phyloP scores from a whole-genome alignment of 202 grass and related monocot species.

The Digitaria exilis region DNA sequence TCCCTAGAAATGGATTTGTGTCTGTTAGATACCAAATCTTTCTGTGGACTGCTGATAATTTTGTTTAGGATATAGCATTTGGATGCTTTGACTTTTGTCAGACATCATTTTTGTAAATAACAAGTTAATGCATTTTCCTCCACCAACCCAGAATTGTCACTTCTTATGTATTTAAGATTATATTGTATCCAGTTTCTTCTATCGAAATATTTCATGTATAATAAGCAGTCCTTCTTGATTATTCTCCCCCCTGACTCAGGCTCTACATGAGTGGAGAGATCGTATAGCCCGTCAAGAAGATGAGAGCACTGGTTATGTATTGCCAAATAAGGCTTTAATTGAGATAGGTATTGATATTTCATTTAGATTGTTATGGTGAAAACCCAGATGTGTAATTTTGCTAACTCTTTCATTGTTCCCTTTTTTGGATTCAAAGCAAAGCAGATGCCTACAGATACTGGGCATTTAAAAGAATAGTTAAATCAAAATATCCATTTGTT shows the following conservation, averaged over 20 bases:
- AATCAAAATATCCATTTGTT: slow-evolving; percentile 78
- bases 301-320: slow-evolving; percentile 97
- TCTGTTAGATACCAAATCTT: slow-evolving; percentile 17
- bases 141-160: no score
- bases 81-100: neutral
- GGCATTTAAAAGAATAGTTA: slow-evolving; percentile 69
- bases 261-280: slow-evolving; percentile 90
- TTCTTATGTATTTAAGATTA: neutral
- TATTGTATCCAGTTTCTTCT: slow-evolving; percentile 1
- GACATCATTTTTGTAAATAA: neutral
- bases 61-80: neutral
- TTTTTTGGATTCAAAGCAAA: slow-evolving; percentile 62
- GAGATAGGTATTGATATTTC: slow-evolving; percentile 70
- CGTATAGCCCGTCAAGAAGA: slow-evolving; percentile 69
- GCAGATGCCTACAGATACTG: slow-evolving; percentile 73
- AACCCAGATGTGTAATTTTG: slow-evolving; percentile 23
- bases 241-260: slow-evolving; percentile 47
- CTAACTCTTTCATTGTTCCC: neutral
- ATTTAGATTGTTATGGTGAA: slow-evolving; percentile 7
- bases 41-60: neutral
- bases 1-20: neutral
- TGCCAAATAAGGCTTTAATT: slow-evolving; percentile 89
- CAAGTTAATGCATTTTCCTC: slow-evolving; percentile 12
- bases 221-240: slow-evolving; percentile 22
- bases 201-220: neutral